Percentiles rank a stretch among this genome's conserved stretches.
These are phyloP conservation scores for Pestalotiopsis sp. DNA, from an alignment of 2,329 filamentous ascomycete genomes.

Conservation along the genomic window DNA sequence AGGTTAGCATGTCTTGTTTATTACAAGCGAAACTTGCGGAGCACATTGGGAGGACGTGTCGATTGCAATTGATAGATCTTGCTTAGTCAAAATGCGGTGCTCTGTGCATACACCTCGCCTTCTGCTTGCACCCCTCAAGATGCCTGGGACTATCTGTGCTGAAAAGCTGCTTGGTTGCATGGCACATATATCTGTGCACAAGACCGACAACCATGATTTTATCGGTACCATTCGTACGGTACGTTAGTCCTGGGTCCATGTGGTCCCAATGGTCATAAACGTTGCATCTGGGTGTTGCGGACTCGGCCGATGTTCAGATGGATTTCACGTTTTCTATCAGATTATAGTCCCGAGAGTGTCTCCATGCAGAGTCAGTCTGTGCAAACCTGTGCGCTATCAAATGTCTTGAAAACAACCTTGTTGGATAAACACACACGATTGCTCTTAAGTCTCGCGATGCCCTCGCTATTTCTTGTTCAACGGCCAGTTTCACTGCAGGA, in stretches of 20 bases:
- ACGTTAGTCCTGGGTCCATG: neutral
- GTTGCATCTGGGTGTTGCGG: neutral
- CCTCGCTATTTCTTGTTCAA: neutral
- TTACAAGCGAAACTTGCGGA: neutral
- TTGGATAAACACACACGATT: neutral
- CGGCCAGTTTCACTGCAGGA: neutral
- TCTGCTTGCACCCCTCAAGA: too few species aligned
- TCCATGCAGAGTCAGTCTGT: neutral
- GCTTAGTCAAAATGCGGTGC: too few species aligned
- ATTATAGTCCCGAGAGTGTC: neutral
- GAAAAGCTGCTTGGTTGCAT: neutral
- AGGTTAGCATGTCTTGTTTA: neutral
- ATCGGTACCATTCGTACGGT: neutral
- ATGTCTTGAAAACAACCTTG: neutral
- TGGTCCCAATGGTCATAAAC: neutral
- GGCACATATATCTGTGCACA: neutral
- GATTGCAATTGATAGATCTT: too few species aligned
- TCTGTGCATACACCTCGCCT: too few species aligned
- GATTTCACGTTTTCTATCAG: neutral
- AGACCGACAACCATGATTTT: neutral
- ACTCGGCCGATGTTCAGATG: neutral
- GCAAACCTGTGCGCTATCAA: neutral
- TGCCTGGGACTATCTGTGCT: too few species aligned
- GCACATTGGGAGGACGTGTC: neutral
- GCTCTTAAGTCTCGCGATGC: neutral